phyloP scores from a whole-genome alignment of 331 rosid species.

The Erythrophleum ivorense region DNA sequence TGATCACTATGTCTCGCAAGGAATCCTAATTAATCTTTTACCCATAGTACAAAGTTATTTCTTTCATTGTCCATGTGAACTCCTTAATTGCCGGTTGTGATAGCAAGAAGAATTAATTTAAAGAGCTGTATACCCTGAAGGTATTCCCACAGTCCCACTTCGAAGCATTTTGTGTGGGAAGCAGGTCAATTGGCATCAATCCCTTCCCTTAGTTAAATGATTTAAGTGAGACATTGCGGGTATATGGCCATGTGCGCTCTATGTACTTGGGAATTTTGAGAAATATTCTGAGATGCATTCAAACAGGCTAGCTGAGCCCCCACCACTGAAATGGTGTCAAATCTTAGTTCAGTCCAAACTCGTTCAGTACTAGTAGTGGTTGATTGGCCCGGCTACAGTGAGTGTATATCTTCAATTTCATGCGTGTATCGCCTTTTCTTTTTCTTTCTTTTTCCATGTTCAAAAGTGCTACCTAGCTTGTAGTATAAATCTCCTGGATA shows the following conservation, averaged over 20 bases:
- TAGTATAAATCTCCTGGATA: constrained; percentile 3
- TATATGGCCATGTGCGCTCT: constrained; percentile 30
- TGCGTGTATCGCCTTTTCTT: neutral
- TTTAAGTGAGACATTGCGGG: constrained; percentile 1
- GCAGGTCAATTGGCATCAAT: neutral
- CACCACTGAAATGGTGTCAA: constrained; percentile 55
- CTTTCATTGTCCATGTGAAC: too few relatives aligned
- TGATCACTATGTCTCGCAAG: neutral
- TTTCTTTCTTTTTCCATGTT: neutral
- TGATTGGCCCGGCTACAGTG: constrained; percentile 5
- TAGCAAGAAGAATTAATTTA: too few relatives aligned
- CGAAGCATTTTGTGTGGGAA: neutral
- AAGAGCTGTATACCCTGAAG: too few relatives aligned
- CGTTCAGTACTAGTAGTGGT: neutral
- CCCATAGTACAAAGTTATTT: too few relatives aligned
- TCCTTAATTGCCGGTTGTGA: too few relatives aligned
- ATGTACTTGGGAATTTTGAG: neutral
- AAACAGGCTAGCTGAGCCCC: constrained; percentile 35
- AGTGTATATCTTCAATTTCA: constrained; percentile 1
- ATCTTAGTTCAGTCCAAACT: constrained; percentile 37
- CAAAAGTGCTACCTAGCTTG: neutral
- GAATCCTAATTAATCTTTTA: neutral
- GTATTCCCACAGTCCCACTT: too few relatives aligned
- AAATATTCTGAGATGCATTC: constrained; percentile 18
- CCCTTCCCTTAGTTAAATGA: neutral